Percentiles rank a stretch among this genome's conserved stretches.
Conservation (phyloP, 306 rosid species). For the Cucurbita moschata region DNA sequence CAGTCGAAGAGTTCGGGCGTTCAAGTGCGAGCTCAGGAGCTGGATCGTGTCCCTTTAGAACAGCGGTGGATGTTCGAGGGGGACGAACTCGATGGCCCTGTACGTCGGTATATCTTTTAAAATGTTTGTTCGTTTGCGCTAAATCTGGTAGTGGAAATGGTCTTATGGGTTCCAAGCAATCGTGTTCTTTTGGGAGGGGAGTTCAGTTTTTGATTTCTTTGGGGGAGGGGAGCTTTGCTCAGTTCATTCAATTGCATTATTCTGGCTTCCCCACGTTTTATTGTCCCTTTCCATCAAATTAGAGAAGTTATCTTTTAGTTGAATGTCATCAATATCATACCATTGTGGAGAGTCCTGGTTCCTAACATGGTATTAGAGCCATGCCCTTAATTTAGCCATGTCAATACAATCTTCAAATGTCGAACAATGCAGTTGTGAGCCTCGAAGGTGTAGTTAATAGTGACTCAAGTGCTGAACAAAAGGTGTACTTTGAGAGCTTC, state of each 20-base stretch:
- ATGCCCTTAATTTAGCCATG: no score
- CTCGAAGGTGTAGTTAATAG: no score
- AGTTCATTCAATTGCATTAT: not conserved
- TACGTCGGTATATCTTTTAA: conserved; percentile 9
- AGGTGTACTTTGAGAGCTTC: no score
- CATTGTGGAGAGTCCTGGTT: no score
- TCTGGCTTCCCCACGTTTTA: not conserved
- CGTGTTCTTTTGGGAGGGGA: not conserved
- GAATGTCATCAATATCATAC: no score
- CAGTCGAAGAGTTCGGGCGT: conserved; percentile 6
- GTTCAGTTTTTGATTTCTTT: not conserved
- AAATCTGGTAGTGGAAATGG: not conserved
- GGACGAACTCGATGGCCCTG: conserved; percentile 72
- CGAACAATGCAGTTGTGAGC: no score
- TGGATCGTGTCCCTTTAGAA: conserved; percentile 27
- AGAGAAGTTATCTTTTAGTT: no score
- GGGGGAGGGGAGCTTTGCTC: no score
- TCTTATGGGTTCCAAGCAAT: not conserved
- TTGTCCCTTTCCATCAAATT: not conserved
- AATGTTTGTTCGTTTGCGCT: not conserved
- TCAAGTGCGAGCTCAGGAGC: conserved; percentile 30
- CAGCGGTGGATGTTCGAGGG: conserved; percentile 68
- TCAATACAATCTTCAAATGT: no score
- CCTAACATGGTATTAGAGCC: no score
- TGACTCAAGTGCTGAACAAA: no score